Percentiles rank a stretch among this genome's conserved stretches.
These are phyloP conservation scores for Kuraishia borneana DNA, from an alignment of 805 yeast genomes.

Conservation along the genomic window DNA sequence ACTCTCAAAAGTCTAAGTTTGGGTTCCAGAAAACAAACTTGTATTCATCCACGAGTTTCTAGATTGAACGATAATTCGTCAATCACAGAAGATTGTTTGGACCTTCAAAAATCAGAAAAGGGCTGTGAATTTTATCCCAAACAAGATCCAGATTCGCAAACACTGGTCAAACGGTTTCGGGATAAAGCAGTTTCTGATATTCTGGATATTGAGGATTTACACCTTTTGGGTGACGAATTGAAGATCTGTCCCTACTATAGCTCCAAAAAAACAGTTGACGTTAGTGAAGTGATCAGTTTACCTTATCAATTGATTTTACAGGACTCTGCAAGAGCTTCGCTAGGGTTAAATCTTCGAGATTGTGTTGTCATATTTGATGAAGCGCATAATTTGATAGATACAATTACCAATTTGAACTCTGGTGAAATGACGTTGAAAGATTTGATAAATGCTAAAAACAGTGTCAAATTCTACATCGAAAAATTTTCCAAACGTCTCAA, in stretches of 20 bases:
- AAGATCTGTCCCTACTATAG: constrained; percentile 79
- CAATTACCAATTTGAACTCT: constrained; percentile 61
- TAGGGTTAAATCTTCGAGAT: constrained; percentile 48
- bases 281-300: constrained; percentile 67
- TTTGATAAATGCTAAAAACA: constrained; percentile 29
- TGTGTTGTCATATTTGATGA: constrained; percentile 79
- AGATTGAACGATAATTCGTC: constrained; percentile 33
- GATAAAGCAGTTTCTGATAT: constrained; percentile 46
- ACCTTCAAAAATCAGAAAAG: constrained; percentile 33
- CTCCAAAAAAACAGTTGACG: constrained; percentile 39
- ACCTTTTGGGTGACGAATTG: constrained; percentile 40
- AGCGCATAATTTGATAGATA: constrained; percentile 81
- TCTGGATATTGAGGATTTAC: constrained; percentile 75
- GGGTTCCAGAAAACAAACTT: constrained; percentile 78
- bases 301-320: constrained; percentile 78
- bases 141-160: constrained; percentile 18
- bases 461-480: constrained; percentile 41
- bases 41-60: constrained; percentile 58
- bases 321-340: constrained; percentile 41
- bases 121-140: constrained; percentile 32
- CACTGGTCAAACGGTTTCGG: constrained; percentile 29
- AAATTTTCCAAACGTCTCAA: constrained; percentile 59
- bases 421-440: constrained; percentile 41
- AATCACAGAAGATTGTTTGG: constrained; percentile 75
- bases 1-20: constrained; percentile 52